Percentiles rank a stretch among this genome's conserved stretches.
Evolutionary conservation across 2,329 filamentous ascomycete species (phyloP).

Genomic region (Trichoderma semiorbis): DNA sequence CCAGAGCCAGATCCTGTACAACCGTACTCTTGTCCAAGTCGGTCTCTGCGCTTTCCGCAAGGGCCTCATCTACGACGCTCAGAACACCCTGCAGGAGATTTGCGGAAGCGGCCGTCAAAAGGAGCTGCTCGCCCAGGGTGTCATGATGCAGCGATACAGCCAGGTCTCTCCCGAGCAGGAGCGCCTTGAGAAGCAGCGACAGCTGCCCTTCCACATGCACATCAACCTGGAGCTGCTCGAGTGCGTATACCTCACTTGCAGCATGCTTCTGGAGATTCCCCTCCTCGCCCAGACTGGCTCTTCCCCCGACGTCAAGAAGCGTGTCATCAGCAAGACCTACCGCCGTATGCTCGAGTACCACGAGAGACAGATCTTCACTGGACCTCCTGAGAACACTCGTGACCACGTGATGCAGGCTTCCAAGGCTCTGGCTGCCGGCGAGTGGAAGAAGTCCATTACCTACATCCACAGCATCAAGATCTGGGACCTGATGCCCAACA

Average conservation of each 20-base stretch:
- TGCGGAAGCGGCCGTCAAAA: constrained; percentile 97
- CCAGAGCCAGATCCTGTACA: constrained; percentile 96
- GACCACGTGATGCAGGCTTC: constrained; percentile 99
- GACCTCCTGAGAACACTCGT: constrained; percentile 95
- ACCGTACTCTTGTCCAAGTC: constrained; percentile 94
- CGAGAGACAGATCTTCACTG: constrained; percentile 98
- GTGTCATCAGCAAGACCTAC: constrained; percentile 98
- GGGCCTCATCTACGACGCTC: constrained; percentile 93
- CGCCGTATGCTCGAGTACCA: constrained; percentile 99
- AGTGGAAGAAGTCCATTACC: constrained; percentile 95
- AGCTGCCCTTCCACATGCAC: constrained; percentile 99
- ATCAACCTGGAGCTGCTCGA: constrained; percentile 98
- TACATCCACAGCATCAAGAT: constrained; percentile 99
- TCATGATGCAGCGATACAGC: constrained; percentile 96
- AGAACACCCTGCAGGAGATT: constrained; percentile 96
- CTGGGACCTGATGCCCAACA: constrained; percentile 94
- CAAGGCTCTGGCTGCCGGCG: constrained; percentile 90
- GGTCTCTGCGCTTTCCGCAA: constrained; percentile 97
- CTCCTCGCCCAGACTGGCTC: constrained; percentile 95
- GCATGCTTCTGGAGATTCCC: constrained; percentile 98
- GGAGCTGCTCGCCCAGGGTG: constrained; percentile 94
- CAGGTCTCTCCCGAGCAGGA: constrained; percentile 98
- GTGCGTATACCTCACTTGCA: constrained; percentile 97
- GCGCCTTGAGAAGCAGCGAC: constrained; percentile 91
- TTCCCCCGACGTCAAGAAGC: constrained; percentile 94